These are phyloP conservation scores for Zygosaccharomyces kombuchaensis DNA, from an alignment of 805 yeast species.

Conservation along the genomic window DNA sequence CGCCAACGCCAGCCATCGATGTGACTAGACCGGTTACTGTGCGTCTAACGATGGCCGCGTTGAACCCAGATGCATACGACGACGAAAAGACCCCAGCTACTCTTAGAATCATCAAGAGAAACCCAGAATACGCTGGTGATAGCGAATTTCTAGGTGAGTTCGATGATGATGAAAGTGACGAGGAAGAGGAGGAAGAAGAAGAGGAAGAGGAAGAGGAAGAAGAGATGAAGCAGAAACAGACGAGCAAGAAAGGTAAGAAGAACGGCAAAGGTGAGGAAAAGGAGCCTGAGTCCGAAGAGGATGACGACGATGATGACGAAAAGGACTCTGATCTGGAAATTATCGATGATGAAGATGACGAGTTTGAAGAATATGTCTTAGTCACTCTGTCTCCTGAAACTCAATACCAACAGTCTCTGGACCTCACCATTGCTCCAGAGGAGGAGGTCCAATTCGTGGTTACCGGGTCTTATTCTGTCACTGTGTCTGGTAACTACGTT, in stretches of 20 bases:
- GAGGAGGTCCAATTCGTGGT: conserved; percentile 94
- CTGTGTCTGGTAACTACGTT: conserved; percentile 90
- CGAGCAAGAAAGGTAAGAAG: conserved; percentile 51
- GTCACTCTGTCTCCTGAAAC: conserved; percentile 86
- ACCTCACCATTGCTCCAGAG: conserved; percentile 83
- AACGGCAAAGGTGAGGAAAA: conserved; percentile 37
- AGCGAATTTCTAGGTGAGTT: conserved; percentile 44
- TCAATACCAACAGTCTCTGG: conserved; percentile 85
- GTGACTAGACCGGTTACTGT: conserved; percentile 85
- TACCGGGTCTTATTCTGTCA: conserved; percentile 91
- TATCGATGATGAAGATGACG: conserved; percentile 63
- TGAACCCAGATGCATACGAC: conserved; percentile 77
- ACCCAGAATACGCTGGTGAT: conserved; percentile 46
- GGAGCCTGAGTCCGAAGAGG: conserved; percentile 46
- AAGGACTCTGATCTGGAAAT: conserved; percentile 54
- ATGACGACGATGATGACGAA: conserved; percentile 45
- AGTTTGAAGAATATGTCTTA: conserved; percentile 75
- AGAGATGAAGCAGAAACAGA: conserved; percentile 37
- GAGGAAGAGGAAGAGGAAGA: conserved; percentile 41
- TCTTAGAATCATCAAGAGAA: conserved; percentile 77
- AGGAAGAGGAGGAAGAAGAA: conserved; percentile 43
- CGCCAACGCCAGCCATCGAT: conserved; percentile 82
- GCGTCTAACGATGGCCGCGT: conserved; percentile 90
- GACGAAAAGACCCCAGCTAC: conserved; percentile 86
- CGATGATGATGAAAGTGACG: conserved; percentile 43